Percentiles rank a stretch among this genome's conserved stretches.
Conservation (phyloP, 2,329 filamentous ascomycete genomes). For the Tolypocladium amazonense region DNA sequence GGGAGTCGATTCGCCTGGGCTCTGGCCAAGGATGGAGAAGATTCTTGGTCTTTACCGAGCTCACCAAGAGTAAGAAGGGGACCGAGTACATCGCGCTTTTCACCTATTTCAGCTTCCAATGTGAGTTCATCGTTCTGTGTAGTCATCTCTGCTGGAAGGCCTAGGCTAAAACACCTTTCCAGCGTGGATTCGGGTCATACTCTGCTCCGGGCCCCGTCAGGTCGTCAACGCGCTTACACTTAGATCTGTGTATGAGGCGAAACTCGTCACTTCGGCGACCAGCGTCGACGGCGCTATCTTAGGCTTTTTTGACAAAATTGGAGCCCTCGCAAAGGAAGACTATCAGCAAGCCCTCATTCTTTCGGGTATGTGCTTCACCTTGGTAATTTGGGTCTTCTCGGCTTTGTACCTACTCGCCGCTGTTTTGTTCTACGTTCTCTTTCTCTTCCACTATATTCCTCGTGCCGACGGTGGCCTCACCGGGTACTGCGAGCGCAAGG, state of each 20-base stretch:
- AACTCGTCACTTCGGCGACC: conserved; percentile 47
- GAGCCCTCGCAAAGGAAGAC: conserved; percentile 60
- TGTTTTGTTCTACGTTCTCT: conserved; percentile 70
- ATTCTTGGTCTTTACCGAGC: conserved; percentile 83
- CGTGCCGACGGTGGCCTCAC: conserved; percentile 67
- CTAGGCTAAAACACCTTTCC: not conserved
- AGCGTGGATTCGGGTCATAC: conserved; percentile 80
- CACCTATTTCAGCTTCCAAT: conserved; percentile 69
- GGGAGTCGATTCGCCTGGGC: conserved; percentile 72
- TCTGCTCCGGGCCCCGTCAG: conserved; percentile 88
- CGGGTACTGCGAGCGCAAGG: conserved; percentile 83
- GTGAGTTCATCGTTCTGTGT: conserved; percentile 25
- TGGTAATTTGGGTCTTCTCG: conserved; percentile 81
- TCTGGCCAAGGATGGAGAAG: conserved; percentile 71
- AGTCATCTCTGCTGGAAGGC: not conserved
- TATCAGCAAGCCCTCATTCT: conserved; percentile 73
- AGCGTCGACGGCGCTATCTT: conserved; percentile 52
- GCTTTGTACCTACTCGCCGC: conserved; percentile 66
- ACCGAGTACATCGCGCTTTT: conserved; percentile 85
- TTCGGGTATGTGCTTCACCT: conserved; percentile 83
- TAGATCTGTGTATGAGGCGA: conserved; percentile 68
- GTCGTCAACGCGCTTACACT: conserved; percentile 84
- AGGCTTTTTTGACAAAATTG: conserved; percentile 77
- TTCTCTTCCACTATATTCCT: conserved; percentile 88
- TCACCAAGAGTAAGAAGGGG: conserved; percentile 87